These are phyloP conservation scores for Brasilioporus rufonigricans DNA, from an alignment of 768 basidiomycete genomes.

Conservation along the genomic window DNA sequence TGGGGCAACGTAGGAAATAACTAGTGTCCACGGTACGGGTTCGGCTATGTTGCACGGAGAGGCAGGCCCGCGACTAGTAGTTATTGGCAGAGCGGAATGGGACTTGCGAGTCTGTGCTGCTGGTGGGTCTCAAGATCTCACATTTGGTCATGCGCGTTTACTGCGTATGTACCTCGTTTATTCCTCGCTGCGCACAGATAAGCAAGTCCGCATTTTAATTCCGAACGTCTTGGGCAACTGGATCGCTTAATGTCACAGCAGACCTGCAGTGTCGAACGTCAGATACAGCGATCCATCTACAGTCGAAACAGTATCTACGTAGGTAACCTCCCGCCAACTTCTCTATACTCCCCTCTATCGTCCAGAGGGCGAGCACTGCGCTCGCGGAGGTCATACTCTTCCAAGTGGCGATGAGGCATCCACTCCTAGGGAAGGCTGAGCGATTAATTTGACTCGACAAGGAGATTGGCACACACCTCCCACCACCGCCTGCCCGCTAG, in stretches of 20 bases:
- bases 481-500: slow-evolving; percentile 70
- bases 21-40: background rate
- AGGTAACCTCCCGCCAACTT: slow-evolving; percentile 34
- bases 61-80: too few species aligned
- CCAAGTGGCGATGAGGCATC: slow-evolving; percentile 49
- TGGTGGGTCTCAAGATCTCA: too few species aligned
- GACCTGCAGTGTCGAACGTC: background rate
- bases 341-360: slow-evolving; percentile 44
- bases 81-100: background rate
- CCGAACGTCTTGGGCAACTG: background rate
- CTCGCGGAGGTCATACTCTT: slow-evolving; percentile 50
- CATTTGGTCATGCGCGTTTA: slow-evolving; percentile 7
- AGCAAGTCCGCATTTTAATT: slow-evolving; percentile 1
- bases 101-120: background rate
- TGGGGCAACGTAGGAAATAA: slow-evolving; percentile 17
- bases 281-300: slow-evolving; percentile 3
- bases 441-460: slow-evolving; percentile 18
- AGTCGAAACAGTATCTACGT: slow-evolving; percentile 11
- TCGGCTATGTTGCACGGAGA: background rate
- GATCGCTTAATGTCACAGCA: background rate
- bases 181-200: slow-evolving; percentile 13
- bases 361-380: slow-evolving; percentile 30
- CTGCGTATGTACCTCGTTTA: slow-evolving; percentile 20
- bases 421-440: slow-evolving; percentile 28
- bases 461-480: slow-evolving; percentile 61